A percentile compares a stretch with the other conserved stretches of the same genome.
Evolutionary conservation across 257 asterid genomes (phyloP).

Genomic region (Gentiana macrophylla): DNA sequence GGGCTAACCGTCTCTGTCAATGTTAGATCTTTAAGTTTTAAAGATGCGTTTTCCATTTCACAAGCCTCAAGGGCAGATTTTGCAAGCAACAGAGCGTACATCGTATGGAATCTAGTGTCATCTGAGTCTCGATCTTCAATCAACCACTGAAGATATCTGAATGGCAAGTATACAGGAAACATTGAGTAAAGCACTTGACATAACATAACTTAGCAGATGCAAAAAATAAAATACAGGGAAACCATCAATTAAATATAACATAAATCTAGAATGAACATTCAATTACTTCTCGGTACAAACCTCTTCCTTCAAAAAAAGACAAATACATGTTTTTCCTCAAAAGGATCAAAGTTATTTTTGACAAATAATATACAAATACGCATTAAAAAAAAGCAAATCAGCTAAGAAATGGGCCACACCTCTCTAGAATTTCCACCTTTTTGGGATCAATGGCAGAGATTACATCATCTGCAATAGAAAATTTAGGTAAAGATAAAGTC

Average conservation of each 20-base stretch:
- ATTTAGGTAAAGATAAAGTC: constrained; percentile 10
- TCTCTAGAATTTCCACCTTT: constrained; percentile 81
- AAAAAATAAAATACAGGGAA: neutral
- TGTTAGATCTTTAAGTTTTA: constrained; percentile 21
- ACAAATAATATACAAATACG: neutral
- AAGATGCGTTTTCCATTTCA: constrained; percentile 37
- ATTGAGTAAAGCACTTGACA: constrained; percentile 4
- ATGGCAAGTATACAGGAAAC: constrained; percentile 9
- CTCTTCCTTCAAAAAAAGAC: too few relatives aligned
- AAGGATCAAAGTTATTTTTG: too few relatives aligned
- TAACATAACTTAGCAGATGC: neutral
- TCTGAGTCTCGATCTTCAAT: constrained; percentile 87
- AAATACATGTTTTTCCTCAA: too few relatives aligned
- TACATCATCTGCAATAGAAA: constrained; percentile 56
- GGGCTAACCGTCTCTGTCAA: constrained; percentile 26
- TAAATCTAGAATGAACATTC: too few relatives aligned
- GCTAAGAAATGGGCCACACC: constrained; percentile 33
- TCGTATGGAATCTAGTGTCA: constrained; percentile 66
- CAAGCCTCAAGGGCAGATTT: constrained; percentile 68
- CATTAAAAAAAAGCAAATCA: constrained; percentile 1
- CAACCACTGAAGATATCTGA: constrained; percentile 96
- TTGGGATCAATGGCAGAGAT: constrained; percentile 86
- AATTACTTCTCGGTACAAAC: too few relatives aligned
- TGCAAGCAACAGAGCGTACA: constrained; percentile 81
- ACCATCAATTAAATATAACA: neutral